Percentiles rank a stretch among this genome's conserved stretches.
Evolutionary conservation across 2,329 filamentous ascomycete genomes (phyloP).

Genomic region (Arthrobotrys pseudoclavata): DNA sequence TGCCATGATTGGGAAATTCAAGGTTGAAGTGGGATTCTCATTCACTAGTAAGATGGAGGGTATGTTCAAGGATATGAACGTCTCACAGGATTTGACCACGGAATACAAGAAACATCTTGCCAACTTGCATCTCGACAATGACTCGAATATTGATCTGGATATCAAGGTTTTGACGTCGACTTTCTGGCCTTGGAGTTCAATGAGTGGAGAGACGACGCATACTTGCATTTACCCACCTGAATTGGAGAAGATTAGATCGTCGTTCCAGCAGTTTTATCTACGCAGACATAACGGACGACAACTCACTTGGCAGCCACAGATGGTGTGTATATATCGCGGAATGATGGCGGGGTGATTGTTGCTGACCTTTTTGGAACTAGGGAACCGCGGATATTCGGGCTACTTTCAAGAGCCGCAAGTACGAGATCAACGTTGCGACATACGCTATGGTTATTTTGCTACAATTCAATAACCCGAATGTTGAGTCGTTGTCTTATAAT

Average conservation of each 20-base stretch:
- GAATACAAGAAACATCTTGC: conserved; percentile 80
- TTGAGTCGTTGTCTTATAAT: conserved; percentile 34
- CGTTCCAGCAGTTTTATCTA: conserved; percentile 90
- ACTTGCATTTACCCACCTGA: conserved; percentile 81
- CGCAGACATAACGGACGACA: conserved; percentile 88
- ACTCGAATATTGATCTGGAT: conserved; percentile 79
- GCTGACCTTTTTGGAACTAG: conserved; percentile 36
- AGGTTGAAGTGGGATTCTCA: conserved; percentile 92
- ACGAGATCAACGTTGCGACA: conserved; percentile 92
- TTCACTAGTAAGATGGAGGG: conserved; percentile 94
- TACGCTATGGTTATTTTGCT: conserved; percentile 91
- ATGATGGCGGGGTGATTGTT: neutral
- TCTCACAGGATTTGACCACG: conserved; percentile 84
- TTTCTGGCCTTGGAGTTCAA: conserved; percentile 92
- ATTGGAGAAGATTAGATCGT: conserved; percentile 81
- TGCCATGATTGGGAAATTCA: conserved; percentile 96
- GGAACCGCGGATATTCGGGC: conserved; percentile 85
- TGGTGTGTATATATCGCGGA: conserved; percentile 65
- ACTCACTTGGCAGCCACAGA: conserved; percentile 82
- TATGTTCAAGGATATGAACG: conserved; percentile 97
- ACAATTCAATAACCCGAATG: conserved; percentile 83
- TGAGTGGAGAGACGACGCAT: conserved; percentile 74
- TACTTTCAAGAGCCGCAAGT: conserved; percentile 79
- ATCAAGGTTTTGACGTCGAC: conserved; percentile 92
- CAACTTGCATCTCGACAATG: conserved; percentile 70